Base-by-base conservation (phyloP, 2,329 filamentous ascomycete species). In the Calonectria henricotiae region DNA sequence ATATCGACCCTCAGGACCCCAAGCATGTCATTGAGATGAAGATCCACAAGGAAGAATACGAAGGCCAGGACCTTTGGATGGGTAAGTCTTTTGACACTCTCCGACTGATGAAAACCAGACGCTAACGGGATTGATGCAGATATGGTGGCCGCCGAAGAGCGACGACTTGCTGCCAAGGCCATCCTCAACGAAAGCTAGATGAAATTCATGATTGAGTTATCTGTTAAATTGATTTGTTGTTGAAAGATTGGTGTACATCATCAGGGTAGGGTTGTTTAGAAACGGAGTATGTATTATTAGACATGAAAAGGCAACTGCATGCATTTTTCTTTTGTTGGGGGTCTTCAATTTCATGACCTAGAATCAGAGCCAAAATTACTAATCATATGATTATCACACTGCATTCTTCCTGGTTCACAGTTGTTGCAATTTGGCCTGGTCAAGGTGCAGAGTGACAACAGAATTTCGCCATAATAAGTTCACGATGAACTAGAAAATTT, bases 1-100 rank as follows among this genome's bases (percentile, higher is more conserved):
- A 96, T 12, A 75, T 95, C 47, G 93, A 96, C 82, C 93, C 93
- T 64, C 87, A 94, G 75, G 94, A 97, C 80, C 94, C 94, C 2
- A 93, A 94, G 88, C 87, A 93, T 77, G 81, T 95, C 75, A 93
- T 97, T 75, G 94, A 97, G 89, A 95, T 95, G 90, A 91, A 87
- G 85, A 89, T 96, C 66, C 94, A 96, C 82, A 93, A 95, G 85
- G 94, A 97, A 86, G 88, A 93, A 73, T 96, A 97, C 82, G 89
- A 92, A 80, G 94, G 94, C 47, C 94, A 97, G 85, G 95, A 98
- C 82, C 88, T 98, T 78, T 99, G 96, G 96, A 96, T 90, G 86
- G 92, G 92, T 93, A 84, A 80, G 90, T 74, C 20, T 69, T 46
- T 15, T 39, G n/a, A 4, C 27, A 30, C 27, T 30, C 27, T 4